A percentile compares a stretch with the other conserved stretches of the same genome.
Conservation (phyloP, 768 basidiomycete genomes). For the Crucibulum laeve region DNA sequence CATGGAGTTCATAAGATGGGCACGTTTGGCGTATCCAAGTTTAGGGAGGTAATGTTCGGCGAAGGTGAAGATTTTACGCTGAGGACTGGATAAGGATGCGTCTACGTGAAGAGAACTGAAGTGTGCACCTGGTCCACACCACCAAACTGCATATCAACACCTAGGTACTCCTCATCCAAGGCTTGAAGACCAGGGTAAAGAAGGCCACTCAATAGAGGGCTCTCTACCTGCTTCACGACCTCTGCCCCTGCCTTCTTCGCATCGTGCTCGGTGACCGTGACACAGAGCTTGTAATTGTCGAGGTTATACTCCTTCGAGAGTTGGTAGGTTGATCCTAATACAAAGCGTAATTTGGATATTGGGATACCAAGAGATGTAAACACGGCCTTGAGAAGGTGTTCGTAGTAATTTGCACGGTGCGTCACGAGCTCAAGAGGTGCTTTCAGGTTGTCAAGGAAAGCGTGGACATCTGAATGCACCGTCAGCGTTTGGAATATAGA, state of each 20-base stretch:
- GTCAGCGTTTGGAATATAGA: not conserved
- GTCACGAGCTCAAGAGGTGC: slow-evolving; percentile 90
- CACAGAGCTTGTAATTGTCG: slow-evolving; percentile 89
- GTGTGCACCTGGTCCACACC: slow-evolving; percentile 87
- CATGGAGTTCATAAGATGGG: slow-evolving; percentile 98
- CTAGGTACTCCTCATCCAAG: slow-evolving; percentile 95
- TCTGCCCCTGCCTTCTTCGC: slow-evolving; percentile 98
- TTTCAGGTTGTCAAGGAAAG: slow-evolving; percentile 96
- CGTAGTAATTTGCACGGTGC: slow-evolving; percentile 88
- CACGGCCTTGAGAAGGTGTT: slow-evolving; percentile 74
- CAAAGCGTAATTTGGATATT: slow-evolving; percentile 75
- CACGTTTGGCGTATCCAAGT: slow-evolving; percentile 90
- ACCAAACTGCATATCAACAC: slow-evolving; percentile 95
- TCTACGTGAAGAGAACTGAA: not conserved
- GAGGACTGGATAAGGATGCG: not conserved
- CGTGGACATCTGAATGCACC: slow-evolving; percentile 74
- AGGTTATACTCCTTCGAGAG: slow-evolving; percentile 88
- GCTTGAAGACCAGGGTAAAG: slow-evolving; percentile 97
- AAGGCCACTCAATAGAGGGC: slow-evolving; percentile 83
- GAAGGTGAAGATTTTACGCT: slow-evolving; percentile 99
- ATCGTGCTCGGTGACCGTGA: slow-evolving; percentile 93
- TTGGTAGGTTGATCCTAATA: slow-evolving; percentile 91
- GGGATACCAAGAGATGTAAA: slow-evolving; percentile 91
- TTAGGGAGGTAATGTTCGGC: slow-evolving; percentile 93
- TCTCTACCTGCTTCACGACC: slow-evolving; percentile 96